Conservation (phyloP, 345 rosid genomes). For the Eucalyptus sp. region DNA sequence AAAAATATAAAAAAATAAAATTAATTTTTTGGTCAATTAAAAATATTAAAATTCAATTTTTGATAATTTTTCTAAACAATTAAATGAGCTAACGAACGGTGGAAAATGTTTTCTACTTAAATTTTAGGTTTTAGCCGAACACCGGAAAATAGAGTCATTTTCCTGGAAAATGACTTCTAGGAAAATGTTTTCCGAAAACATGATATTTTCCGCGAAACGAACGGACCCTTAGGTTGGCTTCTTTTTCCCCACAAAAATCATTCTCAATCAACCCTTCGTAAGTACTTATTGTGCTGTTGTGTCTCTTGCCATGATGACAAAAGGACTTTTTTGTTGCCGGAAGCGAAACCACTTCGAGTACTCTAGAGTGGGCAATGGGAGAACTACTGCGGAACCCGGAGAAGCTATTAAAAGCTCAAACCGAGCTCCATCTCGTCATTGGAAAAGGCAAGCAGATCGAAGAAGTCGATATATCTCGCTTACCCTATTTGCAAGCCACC, state of each 20-base stretch:
- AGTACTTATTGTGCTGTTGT: not conserved
- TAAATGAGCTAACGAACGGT: too few species aligned
- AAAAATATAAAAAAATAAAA: too few species aligned
- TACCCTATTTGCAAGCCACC: constrained; percentile 35
- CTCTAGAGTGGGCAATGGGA: constrained; percentile 53
- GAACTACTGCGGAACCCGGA: constrained; percentile 26
- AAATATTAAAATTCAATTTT: too few species aligned
- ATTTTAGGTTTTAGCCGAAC: too few species aligned
- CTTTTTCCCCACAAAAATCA: not conserved
- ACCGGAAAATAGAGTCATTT: too few species aligned
- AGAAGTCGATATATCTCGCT: constrained; percentile 14
- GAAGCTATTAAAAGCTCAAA: constrained; percentile 7
- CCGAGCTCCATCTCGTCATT: constrained; percentile 13
- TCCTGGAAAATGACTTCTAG: too few species aligned
- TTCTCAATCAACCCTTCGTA: not conserved
- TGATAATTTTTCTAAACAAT: too few species aligned
- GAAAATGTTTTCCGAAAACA: too few species aligned
- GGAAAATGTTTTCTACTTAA: too few species aligned
- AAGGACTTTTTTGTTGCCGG: constrained; percentile 40
- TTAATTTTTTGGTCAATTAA: too few species aligned
- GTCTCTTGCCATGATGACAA: not conserved
- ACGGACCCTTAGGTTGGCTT: not conserved
- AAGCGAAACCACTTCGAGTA: constrained; percentile 31
- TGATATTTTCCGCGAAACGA: too few species aligned
- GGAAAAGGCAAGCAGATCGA: constrained; percentile 13